These are phyloP conservation scores for Beauveria bassiana DNA, from an alignment of 2,329 filamentous ascomycete species.

Conservation along the genomic window DNA sequence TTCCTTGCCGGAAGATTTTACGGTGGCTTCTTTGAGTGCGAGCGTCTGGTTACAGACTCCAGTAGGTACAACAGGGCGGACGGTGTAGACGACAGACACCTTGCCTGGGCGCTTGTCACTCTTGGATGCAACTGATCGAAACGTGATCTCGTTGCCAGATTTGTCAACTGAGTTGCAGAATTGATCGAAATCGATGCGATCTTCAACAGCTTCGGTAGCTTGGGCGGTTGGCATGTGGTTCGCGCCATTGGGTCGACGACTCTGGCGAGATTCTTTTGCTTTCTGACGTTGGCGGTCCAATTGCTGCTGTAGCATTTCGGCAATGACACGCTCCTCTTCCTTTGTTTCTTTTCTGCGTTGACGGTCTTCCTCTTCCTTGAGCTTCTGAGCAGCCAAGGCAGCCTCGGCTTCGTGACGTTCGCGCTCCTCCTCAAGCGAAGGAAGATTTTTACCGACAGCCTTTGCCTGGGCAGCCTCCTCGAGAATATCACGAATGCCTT, in stretches of 20 bases:
- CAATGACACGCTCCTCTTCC: constrained; percentile 64
- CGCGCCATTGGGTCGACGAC: constrained; percentile 40
- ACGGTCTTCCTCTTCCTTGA: constrained; percentile 44
- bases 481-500: constrained; percentile 64
- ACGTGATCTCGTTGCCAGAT: constrained; percentile 55
- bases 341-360: constrained; percentile 48
- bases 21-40: constrained; percentile 62
- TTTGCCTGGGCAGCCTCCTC: constrained; percentile 79
- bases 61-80: constrained; percentile 56
- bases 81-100: constrained; percentile 62
- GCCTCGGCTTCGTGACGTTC: constrained; percentile 71
- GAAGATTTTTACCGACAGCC: constrained; percentile 66
- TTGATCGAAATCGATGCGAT: constrained; percentile 56
- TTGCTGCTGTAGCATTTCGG: constrained; percentile 66
- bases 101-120: constrained; percentile 57
- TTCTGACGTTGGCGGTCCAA: constrained; percentile 58
- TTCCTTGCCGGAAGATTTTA: constrained; percentile 52
- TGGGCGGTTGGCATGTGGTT: constrained; percentile 19
- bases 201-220: constrained; percentile 21
- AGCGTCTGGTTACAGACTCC: constrained; percentile 54
- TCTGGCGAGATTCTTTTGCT: constrained; percentile 56
- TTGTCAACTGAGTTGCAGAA: constrained; percentile 55
- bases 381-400: constrained; percentile 50
- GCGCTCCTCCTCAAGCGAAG: constrained; percentile 83
- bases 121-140: constrained; percentile 64